Evolutionary conservation across 257 asterid species (phyloP), one percentile per base, ranked within the genome.

Genomic region (Cynanchum wilfordii): DNA sequence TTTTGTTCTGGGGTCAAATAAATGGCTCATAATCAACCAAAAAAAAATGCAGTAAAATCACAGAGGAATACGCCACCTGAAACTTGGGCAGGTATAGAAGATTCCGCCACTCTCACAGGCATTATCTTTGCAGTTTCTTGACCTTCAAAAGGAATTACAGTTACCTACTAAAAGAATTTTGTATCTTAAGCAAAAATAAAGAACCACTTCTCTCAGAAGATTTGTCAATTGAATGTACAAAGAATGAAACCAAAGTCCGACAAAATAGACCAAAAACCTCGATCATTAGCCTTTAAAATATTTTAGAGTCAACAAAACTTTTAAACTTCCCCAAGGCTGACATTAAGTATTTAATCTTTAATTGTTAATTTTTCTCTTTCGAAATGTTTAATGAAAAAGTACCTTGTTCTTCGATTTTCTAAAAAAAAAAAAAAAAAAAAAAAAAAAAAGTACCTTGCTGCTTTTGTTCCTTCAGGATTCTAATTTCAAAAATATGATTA

Each of bases 91-190:
- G 76, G 80, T 20, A 49, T 42, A 19, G 80, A 77, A 71, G 80
- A 77, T 64, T 71, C 80, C 50, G 73, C 60, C 55, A 77, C 73
- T 66, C 76, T 66, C 16, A 77, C 80, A 16, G 80, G 80, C 80
- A 77, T 77, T 36, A 9, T 71, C 40, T 36, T 11, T n/a, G 51
- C 68, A 40, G 69, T 9, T 50, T 74, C 36, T 25, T 15, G 47
- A 51, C 15, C 19, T 69, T 69, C 19, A 19, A 42, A 67, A 42
- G 71, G 16, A 58, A 45, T 50, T 50, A 1, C 58, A 25, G 72
- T 17, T 22, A 12, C 2, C 56, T 1, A 40, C 24, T 9, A 42
- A 25, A 68, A 24, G 12, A 42, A 16, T 25, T 16, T 27, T 49
- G 20, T 10, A 22, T 0, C 42, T 16, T 60, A 13, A 47, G 19